Conservation (phyloP, 2,329 filamentous ascomycete species). For the Lojkania enalia region DNA sequence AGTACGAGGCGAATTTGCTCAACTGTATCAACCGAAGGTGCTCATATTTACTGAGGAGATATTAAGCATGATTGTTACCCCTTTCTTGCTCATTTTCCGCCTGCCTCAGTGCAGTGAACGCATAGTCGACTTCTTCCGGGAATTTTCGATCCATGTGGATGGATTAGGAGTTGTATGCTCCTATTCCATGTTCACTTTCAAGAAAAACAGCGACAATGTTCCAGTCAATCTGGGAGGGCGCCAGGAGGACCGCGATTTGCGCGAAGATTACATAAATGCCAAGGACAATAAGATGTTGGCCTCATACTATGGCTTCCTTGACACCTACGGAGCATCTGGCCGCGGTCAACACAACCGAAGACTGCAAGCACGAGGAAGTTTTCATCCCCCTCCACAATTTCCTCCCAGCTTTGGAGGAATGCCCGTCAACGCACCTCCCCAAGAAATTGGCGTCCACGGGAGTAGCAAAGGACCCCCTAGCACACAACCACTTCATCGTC, state of each 20-base stretch:
- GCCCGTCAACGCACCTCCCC: constrained; percentile 55
- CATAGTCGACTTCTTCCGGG: constrained; percentile 95
- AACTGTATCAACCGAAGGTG: constrained; percentile 89
- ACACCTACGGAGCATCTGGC: constrained; percentile 67
- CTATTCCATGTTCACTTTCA: constrained; percentile 96
- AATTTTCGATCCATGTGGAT: constrained; percentile 96
- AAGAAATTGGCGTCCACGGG: constrained; percentile 42
- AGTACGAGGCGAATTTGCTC: constrained; percentile 85
- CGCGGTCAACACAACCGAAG: constrained; percentile 45
- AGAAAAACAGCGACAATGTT: constrained; percentile 70
- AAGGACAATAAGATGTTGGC: constrained; percentile 99
- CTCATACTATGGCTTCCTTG: constrained; percentile 91
- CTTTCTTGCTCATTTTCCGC: constrained; percentile 83
- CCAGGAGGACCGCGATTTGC: constrained; percentile 61
- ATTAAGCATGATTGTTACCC: constrained; percentile 87
- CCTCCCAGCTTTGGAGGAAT: constrained; percentile 62
- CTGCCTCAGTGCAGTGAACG: constrained; percentile 87
- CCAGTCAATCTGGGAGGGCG: constrained; percentile 42
- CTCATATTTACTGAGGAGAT: constrained; percentile 92
- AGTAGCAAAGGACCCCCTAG: constrained; percentile 30
- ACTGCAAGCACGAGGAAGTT: constrained; percentile 55
- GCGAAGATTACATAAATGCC: constrained; percentile 90
- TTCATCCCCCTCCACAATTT: constrained; percentile 76
- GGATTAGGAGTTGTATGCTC: constrained; percentile 95
- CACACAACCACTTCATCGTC: constrained; percentile 29